These are phyloP conservation scores for Nemophila menziesii DNA, from an alignment of 257 asterid species.

Conservation along the genomic window DNA sequence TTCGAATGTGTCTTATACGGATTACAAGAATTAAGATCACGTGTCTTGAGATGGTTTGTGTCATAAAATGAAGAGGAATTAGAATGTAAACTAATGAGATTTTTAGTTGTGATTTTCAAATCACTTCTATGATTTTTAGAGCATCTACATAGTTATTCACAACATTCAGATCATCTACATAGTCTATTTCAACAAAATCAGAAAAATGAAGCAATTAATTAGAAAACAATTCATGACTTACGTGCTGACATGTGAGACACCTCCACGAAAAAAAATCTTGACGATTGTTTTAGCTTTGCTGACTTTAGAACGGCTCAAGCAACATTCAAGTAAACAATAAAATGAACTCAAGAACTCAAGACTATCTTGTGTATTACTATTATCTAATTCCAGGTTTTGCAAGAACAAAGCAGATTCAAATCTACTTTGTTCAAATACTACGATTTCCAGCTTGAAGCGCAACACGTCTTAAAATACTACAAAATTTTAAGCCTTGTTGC, in stretches of 20 bases:
- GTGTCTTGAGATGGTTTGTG: too few species aligned
- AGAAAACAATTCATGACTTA: conserved; percentile 16
- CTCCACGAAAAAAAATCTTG: conserved; percentile 93
- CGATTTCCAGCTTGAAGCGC: too few species aligned
- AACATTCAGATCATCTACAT: conserved; percentile 82
- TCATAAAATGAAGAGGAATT: too few species aligned
- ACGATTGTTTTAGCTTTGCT: conserved; percentile 63
- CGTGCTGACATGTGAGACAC: conserved; percentile 90
- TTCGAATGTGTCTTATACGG: too few species aligned
- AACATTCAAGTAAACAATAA: conserved; percentile 77
- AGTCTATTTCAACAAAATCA: conserved; percentile 5
- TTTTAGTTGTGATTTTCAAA: too few species aligned
- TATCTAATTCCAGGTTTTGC: conserved; percentile 80
- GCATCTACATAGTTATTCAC: too few species aligned
- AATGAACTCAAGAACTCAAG: conserved; percentile 93
- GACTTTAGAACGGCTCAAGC: conserved; percentile 66
- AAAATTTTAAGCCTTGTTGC: too few species aligned
- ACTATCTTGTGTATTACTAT: conserved; percentile 94
- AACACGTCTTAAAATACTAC: too few species aligned
- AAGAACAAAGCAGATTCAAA: conserved; percentile 97
- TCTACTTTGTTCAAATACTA: too few species aligned
- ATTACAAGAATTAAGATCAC: too few species aligned
- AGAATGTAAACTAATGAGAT: too few species aligned
- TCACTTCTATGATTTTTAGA: too few species aligned
- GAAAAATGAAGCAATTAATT: not conserved